Percentiles rank a stretch among this genome's conserved stretches.
Evolutionary conservation across 768 basidiomycete species (phyloP).

Genomic region (Rhodocollybia butyracea): DNA sequence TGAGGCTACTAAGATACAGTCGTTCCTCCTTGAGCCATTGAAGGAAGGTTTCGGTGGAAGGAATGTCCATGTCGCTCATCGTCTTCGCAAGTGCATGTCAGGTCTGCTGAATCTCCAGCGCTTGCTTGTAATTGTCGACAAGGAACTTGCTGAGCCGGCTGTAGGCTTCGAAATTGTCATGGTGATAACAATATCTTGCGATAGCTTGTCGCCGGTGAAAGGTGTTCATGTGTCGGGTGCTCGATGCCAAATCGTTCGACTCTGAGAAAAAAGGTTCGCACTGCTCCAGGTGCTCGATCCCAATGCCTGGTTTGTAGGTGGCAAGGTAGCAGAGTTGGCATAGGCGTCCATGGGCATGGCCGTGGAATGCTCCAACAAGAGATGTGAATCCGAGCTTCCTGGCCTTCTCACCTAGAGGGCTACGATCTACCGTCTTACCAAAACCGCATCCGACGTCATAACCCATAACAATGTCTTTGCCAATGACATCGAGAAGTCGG

Average conservation of each 20-base stretch:
- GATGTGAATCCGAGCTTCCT: background rate
- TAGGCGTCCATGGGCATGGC: slow-evolving; percentile 18
- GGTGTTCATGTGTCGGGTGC: background rate
- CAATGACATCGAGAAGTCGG: slow-evolving; percentile 1
- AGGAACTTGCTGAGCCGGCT: background rate
- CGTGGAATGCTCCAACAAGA: slow-evolving; percentile 15
- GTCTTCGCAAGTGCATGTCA: too few species aligned
- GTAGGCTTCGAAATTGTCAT: background rate
- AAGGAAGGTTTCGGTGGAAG: too few species aligned
- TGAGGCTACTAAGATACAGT: too few species aligned
- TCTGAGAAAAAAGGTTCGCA: background rate
- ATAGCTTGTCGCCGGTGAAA: background rate
- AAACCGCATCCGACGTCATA: slow-evolving; percentile 25
- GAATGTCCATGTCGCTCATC: too few species aligned
- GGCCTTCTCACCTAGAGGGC: slow-evolving; percentile 10
- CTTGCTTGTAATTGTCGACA: too few species aligned
- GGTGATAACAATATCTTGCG: background rate
- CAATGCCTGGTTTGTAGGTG: slow-evolving; percentile 9
- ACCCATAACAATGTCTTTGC: slow-evolving; percentile 6
- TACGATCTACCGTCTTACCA: slow-evolving; percentile 15
- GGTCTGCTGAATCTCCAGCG: too few species aligned
- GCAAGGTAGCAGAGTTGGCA: slow-evolving; percentile 19
- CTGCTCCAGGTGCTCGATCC: background rate
- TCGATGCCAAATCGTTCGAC: background rate
- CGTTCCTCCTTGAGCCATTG: too few species aligned